These are phyloP conservation scores for Circinella umbellata DNA, from an alignment of 371 early-diverging fungal species.

Conservation along the genomic window DNA sequence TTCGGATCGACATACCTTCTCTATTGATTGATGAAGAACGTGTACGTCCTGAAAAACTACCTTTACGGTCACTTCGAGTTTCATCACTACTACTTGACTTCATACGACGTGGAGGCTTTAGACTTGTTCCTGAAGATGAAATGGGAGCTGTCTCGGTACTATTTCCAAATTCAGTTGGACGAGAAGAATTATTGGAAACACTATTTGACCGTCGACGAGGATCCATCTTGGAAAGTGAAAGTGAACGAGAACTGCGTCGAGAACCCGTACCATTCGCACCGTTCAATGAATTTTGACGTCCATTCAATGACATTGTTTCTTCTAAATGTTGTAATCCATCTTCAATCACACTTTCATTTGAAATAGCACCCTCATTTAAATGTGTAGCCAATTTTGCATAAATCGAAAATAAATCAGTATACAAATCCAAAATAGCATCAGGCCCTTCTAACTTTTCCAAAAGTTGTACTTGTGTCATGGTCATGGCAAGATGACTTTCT, in stretches of 20 bases:
- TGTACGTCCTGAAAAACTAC: background rate
- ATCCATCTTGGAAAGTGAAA: conserved; percentile 1
- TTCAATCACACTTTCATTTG: background rate
- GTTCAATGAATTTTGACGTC: conserved; percentile 8
- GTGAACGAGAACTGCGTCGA: conserved; percentile 10
- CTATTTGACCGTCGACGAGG: conserved; percentile 13
- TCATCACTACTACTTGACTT: conserved; percentile 24
- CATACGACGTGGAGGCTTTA: conserved; percentile 1
- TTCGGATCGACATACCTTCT: conserved; percentile 20
- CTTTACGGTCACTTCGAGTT: conserved; percentile 14
- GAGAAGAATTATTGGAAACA: background rate
- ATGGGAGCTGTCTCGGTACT: background rate
- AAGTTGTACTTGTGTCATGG: conserved; percentile 33
- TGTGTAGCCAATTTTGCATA: conserved; percentile 60
- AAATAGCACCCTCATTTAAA: background rate
- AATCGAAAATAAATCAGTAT: conserved; percentile 62
- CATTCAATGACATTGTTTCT: background rate
- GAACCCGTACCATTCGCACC: background rate
- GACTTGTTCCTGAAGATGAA: background rate
- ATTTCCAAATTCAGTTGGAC: conserved; percentile 1
- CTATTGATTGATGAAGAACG: background rate
- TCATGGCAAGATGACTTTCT: conserved; percentile 26
- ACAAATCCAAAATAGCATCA: conserved; percentile 55
- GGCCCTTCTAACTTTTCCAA: conserved; percentile 50
- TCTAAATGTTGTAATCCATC: background rate